A percentile compares a stretch with the other conserved stretches of the same genome.
Conservation (phyloP, 495 filamentous ascomycete species). For the Bacidia rubella region DNA sequence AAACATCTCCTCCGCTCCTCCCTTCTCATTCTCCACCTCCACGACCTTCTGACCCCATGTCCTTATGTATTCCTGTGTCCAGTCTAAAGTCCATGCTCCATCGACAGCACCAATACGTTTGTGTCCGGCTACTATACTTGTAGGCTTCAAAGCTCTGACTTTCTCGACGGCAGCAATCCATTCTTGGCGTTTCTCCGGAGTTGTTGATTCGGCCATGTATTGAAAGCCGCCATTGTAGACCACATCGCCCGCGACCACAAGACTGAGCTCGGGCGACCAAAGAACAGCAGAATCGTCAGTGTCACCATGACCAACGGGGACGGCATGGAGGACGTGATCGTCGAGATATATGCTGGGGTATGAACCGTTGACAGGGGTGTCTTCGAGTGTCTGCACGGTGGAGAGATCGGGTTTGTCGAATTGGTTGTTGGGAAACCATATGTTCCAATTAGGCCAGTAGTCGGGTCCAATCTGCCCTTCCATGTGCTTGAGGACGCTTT, state of each 20-base stretch:
- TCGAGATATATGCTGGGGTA: conserved; percentile 16
- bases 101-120: conserved; percentile 18
- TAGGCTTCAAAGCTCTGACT: conserved; percentile 20
- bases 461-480: conserved; percentile 13
- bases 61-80: conserved; percentile 21
- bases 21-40: conserved; percentile 4
- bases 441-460: conserved; percentile 11
- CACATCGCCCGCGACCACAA: conserved; percentile 24
- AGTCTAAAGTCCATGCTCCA: conserved; percentile 17
- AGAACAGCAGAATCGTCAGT: conserved; percentile 22
- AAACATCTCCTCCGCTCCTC: conserved; percentile 14
- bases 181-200: conserved; percentile 15
- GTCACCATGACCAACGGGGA: conserved; percentile 23
- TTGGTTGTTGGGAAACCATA: conserved; percentile 18
- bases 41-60: conserved; percentile 1
- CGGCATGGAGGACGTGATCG: conserved; percentile 18
- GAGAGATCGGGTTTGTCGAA: conserved; percentile 3
- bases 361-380: neutral
- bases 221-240: conserved; percentile 27
- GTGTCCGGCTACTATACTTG: conserved; percentile 24
- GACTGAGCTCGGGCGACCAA: conserved; percentile 20
- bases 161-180: conserved; percentile 26
- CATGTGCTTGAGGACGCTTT: conserved; percentile 24
- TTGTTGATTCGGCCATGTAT: conserved; percentile 23
- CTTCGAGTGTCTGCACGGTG: neutral